Percentiles rank a stretch among this genome's conserved stretches.
These are phyloP conservation scores for Trypanosoma lewisi DNA, from an alignment of 208 protist species.

Conservation along the genomic window DNA sequence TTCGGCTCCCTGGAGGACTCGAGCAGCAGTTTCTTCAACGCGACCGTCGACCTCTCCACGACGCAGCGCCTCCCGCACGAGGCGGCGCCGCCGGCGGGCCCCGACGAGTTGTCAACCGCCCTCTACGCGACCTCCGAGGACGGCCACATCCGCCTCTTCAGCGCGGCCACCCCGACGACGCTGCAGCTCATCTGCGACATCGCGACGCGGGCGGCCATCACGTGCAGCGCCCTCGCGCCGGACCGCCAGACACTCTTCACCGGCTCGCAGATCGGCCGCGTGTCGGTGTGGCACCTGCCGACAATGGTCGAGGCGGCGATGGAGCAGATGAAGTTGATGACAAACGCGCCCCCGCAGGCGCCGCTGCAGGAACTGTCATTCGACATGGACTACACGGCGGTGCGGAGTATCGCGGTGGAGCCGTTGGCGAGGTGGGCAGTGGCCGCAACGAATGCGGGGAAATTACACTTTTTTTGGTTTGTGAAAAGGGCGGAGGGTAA, in stretches of 20 bases:
- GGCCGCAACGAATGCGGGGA: constrained; percentile 76
- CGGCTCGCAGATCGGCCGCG: constrained; percentile 78
- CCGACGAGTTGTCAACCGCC: constrained; percentile 15
- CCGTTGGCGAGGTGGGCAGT: constrained; percentile 71
- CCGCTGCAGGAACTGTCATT: constrained; percentile 82
- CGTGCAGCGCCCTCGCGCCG: constrained; percentile 67
- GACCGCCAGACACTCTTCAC: constrained; percentile 73
- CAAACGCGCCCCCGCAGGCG: constrained; percentile 36
- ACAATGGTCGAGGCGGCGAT: constrained; percentile 50
- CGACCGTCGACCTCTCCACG: constrained; percentile 17
- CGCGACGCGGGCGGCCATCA: constrained; percentile 72
- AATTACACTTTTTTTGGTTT: constrained; percentile 81
- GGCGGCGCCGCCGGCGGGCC: too few relatives aligned
- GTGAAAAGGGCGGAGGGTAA: constrained; percentile 27
- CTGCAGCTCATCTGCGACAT: constrained; percentile 72
- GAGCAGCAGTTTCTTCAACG: constrained; percentile 19
- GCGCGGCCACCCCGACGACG: constrained; percentile 37
- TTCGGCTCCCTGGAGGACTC: constrained; percentile 9
- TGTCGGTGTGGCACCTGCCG: constrained; percentile 84
- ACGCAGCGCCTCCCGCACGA: background rate
- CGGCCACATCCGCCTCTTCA: constrained; percentile 84
- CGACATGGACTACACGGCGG: constrained; percentile 72
- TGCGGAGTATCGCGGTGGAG: constrained; percentile 79
- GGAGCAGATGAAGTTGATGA: constrained; percentile 20
- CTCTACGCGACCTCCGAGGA: constrained; percentile 82